phyloP scores from a whole-genome alignment of 495 filamentous ascomycete genomes.

The Aspergillus taichungensis region DNA sequence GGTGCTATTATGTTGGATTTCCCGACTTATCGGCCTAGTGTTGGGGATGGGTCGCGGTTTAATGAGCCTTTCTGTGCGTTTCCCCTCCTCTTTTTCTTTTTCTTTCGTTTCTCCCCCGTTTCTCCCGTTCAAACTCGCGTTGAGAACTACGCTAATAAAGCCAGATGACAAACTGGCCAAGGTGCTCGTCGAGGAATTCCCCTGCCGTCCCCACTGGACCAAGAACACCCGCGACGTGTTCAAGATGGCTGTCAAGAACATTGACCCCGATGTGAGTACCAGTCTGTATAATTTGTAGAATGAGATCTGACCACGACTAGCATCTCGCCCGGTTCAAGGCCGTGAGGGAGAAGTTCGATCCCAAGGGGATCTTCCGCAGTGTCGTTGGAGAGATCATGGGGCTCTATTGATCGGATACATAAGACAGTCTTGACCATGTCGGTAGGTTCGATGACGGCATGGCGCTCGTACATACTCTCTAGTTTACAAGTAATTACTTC shows the following conservation, averaged over 20 bases:
- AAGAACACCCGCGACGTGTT: slow-evolving; percentile 10
- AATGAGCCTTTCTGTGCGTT: slow-evolving; percentile 9
- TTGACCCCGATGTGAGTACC: slow-evolving; percentile 6
- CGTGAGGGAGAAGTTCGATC: slow-evolving; percentile 5
- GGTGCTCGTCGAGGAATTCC: slow-evolving; percentile 5
- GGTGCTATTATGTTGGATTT: slow-evolving; percentile 11
- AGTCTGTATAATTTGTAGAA: too few species aligned
- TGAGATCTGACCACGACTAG: neutral
- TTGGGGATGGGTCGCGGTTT: slow-evolving; percentile 2
- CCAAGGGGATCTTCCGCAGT: slow-evolving; percentile 7
- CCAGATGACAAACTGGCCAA: slow-evolving; percentile 3
- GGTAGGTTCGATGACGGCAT: too few species aligned
- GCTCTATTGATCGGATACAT: neutral
- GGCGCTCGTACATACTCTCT: too few species aligned
- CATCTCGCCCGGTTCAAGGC: slow-evolving; percentile 10
- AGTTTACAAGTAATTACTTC: too few species aligned
- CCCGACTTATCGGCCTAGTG: slow-evolving; percentile 3
- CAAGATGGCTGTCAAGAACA: slow-evolving; percentile 2
- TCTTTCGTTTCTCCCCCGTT: too few species aligned
- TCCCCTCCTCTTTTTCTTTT: too few species aligned
- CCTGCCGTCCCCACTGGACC: slow-evolving; percentile 10
- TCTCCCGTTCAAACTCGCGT: neutral
- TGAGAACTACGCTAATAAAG: neutral
- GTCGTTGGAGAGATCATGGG: slow-evolving; percentile 8
- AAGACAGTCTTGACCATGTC: too few species aligned